phyloP scores from a whole-genome alignment of 768 basidiomycete genomes.

The Suillus discolor region DNA sequence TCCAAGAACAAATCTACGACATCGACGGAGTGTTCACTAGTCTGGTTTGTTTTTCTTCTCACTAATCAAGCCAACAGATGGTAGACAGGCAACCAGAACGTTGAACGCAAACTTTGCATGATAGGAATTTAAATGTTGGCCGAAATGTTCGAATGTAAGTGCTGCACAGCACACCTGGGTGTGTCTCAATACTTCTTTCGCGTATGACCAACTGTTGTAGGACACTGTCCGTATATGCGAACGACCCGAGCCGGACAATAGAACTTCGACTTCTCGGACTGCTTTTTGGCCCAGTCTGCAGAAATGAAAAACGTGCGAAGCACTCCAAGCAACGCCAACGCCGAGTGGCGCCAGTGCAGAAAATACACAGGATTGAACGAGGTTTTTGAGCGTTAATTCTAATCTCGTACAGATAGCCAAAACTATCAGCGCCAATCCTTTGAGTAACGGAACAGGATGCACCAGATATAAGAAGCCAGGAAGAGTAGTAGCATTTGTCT shows the following conservation, averaged over 20 bases:
- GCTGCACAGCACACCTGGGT: background rate
- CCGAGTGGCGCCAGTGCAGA: too few species aligned
- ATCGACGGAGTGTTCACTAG: background rate
- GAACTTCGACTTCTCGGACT: too few species aligned
- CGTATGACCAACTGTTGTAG: background rate
- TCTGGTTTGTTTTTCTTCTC: background rate
- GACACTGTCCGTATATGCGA: background rate
- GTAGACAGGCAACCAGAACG: background rate
- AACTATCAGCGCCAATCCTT: background rate
- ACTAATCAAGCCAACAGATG: background rate
- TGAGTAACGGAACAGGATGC: background rate
- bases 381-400: background rate
- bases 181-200: background rate
- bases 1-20: background rate
- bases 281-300: too few species aligned
- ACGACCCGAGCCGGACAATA: background rate
- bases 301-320: too few species aligned
- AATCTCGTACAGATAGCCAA: background rate
- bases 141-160: background rate
- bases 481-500: background rate
- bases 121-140: background rate
- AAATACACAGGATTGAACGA: background rate
- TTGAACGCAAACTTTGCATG: background rate
- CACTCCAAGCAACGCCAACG: too few species aligned
- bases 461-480: background rate